Evolutionary conservation across 176 grass and related monocot genomes (phyloP).

Genomic region (Rhynchospora breviuscula): DNA sequence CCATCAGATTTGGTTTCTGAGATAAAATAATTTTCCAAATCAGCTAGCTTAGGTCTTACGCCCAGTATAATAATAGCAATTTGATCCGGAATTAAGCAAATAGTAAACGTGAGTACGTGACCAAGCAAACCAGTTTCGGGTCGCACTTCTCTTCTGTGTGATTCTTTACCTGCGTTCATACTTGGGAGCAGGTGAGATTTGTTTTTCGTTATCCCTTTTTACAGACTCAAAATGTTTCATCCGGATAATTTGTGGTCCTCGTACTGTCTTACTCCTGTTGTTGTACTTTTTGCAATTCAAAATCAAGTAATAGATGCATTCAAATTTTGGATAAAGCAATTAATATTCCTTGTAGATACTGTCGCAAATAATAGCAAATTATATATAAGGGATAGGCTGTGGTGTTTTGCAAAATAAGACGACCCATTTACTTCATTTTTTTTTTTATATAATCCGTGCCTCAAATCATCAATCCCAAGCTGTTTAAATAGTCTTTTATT

Average conservation of each 20-base stretch:
- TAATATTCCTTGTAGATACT: not conserved
- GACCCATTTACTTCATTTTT: too few species aligned
- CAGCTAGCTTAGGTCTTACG: not conserved
- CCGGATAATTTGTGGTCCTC: not conserved
- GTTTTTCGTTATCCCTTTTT: not conserved
- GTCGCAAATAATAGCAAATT: not conserved
- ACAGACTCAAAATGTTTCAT: not conserved
- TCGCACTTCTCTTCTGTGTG: not conserved
- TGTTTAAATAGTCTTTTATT: too few species aligned
- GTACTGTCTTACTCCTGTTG: not conserved
- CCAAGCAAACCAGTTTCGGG: not conserved
- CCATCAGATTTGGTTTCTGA: too few species aligned
- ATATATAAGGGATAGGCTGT: not conserved
- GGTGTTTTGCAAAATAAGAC: too few species aligned
- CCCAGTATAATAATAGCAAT: not conserved
- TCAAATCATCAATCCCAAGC: too few species aligned
- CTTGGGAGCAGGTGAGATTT: not conserved
- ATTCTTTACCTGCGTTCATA: not conserved
- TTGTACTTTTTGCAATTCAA: not conserved
- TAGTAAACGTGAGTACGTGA: not conserved
- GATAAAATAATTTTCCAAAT: not conserved
- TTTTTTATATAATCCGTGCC: too few species aligned
- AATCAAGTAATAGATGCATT: not conserved
- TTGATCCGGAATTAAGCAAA: not conserved
- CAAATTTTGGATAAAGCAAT: not conserved